Evolutionary conservation across 495 filamentous ascomycete genomes (phyloP).

Genomic region (Neurospora sublineolata): DNA sequence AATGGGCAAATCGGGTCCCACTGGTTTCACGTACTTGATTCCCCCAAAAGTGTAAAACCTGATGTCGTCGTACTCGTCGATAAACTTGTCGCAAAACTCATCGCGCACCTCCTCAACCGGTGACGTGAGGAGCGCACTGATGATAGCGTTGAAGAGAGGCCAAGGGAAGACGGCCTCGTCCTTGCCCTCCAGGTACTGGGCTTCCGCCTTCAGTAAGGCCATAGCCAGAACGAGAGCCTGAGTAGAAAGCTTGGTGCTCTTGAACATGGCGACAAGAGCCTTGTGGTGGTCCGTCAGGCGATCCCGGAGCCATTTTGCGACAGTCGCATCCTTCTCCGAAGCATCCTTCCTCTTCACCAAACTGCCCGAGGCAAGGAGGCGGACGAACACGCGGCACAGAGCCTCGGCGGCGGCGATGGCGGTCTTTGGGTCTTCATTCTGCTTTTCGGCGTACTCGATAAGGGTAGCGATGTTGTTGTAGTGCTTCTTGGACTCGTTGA

Average conservation of each 20-base stretch:
- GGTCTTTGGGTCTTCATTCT: conserved; percentile 23
- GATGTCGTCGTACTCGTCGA: conserved; percentile 73
- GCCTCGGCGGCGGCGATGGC: conserved; percentile 57
- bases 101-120: conserved; percentile 45
- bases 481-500: conserved; percentile 71
- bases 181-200: conserved; percentile 45
- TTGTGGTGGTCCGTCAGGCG: conserved; percentile 58
- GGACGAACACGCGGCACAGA: conserved; percentile 80
- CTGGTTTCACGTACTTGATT: conserved; percentile 43
- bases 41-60: conserved; percentile 66
- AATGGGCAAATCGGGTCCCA: background rate
- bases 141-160: conserved; percentile 48
- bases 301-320: conserved; percentile 69
- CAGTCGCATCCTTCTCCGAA: conserved; percentile 59
- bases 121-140: conserved; percentile 50
- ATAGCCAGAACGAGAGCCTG: conserved; percentile 67
- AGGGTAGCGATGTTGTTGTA: conserved; percentile 86
- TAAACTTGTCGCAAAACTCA: conserved; percentile 65
- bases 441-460: conserved; percentile 43
- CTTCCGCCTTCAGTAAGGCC: conserved; percentile 70
- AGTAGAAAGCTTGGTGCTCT: conserved; percentile 37
- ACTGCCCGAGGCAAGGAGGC: conserved; percentile 65
- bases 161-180: conserved; percentile 55
- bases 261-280: conserved; percentile 42
- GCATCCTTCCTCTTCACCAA: conserved; percentile 50